Evolutionary conservation across 2,329 filamentous ascomycete genomes (phyloP).

Genomic region (Ophiostoma ulmi): DNA sequence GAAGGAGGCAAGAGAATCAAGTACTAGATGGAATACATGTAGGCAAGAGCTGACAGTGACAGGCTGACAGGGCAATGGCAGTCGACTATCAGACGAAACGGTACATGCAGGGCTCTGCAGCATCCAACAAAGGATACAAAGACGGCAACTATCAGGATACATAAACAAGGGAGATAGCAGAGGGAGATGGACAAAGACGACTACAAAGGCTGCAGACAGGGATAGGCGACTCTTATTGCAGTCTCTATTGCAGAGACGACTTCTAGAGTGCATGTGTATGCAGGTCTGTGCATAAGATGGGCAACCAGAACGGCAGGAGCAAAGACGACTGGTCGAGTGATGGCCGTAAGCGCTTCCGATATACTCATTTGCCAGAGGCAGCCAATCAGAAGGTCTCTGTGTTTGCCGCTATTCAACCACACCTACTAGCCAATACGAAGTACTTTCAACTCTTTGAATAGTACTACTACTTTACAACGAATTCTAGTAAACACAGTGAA

Average conservation of each 20-base stretch:
- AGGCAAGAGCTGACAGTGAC: background rate
- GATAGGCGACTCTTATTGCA: background rate
- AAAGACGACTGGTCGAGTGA: slow-evolving; percentile 10
- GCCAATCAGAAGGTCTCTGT: background rate
- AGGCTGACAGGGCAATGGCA: background rate
- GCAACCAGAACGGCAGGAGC: slow-evolving; percentile 1
- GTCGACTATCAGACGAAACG: background rate
- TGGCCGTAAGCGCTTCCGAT: slow-evolving; percentile 9
- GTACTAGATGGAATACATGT: background rate
- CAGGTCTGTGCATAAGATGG: background rate
- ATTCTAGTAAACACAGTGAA: too few species aligned
- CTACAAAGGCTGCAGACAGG: background rate
- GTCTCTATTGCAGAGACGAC: too few species aligned
- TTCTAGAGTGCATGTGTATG: background rate
- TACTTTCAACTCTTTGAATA: too few species aligned
- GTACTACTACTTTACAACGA: too few species aligned
- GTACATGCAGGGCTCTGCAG: background rate
- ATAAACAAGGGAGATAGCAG: background rate
- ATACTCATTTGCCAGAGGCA: slow-evolving; percentile 1
- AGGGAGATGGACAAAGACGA: background rate
- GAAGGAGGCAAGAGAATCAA: background rate
- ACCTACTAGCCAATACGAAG: background rate
- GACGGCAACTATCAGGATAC: background rate
- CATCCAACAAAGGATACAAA: background rate
- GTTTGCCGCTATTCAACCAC: background rate